Conservation (phyloP, 257 asterid species). For the Fraxinus cuspidata region DNA sequence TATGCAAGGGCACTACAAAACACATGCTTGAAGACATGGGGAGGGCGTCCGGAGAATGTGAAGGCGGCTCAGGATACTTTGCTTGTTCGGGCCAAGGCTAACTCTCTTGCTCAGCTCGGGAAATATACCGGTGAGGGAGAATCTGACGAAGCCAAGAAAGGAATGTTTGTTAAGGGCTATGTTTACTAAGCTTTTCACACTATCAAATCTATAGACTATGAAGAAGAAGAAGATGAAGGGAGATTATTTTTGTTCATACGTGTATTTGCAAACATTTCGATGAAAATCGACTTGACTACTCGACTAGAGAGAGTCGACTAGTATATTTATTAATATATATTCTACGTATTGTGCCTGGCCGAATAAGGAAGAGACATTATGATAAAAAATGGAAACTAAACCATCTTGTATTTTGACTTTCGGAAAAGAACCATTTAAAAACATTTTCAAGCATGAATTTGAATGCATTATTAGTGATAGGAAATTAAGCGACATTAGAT, state of each 20-base stretch:
- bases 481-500: not conserved
- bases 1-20: slow-evolving; percentile 30
- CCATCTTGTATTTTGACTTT: not conserved
- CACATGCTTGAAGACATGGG: slow-evolving; percentile 32
- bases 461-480: not conserved
- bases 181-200: slow-evolving; percentile 27
- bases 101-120: slow-evolving; percentile 35
- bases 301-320: not conserved
- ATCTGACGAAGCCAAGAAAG: slow-evolving; percentile 30
- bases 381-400: no score
- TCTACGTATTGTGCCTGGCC: not conserved
- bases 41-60: slow-evolving; percentile 27
- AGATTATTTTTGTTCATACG: slow-evolving; percentile 31
- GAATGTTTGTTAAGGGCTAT: slow-evolving; percentile 32
- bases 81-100: slow-evolving; percentile 26
- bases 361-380: not conserved
- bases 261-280: not conserved
- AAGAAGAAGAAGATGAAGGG: slow-evolving; percentile 8
- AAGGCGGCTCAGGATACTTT: slow-evolving; percentile 24
- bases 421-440: not conserved
- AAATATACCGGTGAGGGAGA: slow-evolving; percentile 53
- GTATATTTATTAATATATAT: no score
- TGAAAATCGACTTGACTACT: not conserved
- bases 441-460: not conserved
- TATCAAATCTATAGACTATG: not conserved